Percentiles rank a stretch among this genome's conserved stretches.
These are phyloP conservation scores for Dictyostelium capitatum DNA, from an alignment of 78 protist genomes.

Conservation along the genomic window DNA sequence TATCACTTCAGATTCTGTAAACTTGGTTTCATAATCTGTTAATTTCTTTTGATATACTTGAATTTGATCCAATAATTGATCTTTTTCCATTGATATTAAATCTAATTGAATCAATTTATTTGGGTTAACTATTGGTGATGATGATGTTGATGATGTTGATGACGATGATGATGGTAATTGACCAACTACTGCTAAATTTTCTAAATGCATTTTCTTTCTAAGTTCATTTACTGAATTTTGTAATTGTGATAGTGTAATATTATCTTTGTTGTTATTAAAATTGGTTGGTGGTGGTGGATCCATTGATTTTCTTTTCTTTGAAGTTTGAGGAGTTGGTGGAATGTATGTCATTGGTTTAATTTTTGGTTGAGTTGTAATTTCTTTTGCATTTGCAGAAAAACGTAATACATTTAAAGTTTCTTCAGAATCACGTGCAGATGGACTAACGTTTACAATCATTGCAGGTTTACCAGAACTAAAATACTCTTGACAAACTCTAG, in stretches of 20 bases:
- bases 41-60: conserved; percentile 33
- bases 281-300: neutral
- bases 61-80: conserved; percentile 57
- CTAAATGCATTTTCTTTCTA: conserved; percentile 22
- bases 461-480: conserved; percentile 80
- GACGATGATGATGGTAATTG: neutral
- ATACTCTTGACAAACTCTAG: conserved; percentile 88
- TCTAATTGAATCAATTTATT: neutral
- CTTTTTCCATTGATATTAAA: conserved; percentile 50
- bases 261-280: neutral
- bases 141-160: neutral
- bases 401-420: conserved; percentile 85
- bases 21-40: conserved; percentile 10
- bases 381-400: conserved; percentile 86
- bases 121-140: neutral
- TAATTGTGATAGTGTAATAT: neutral
- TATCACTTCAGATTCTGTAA: neutral
- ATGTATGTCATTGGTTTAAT: conserved; percentile 2
- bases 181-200: neutral
- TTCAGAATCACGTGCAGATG: conserved; percentile 49
- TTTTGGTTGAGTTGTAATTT: conserved; percentile 70
- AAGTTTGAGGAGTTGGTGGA: conserved; percentile 12
- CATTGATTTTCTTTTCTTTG: conserved; percentile 52
- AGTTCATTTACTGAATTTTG: conserved; percentile 16
- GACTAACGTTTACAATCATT: conserved; percentile 87